Evolutionary conservation across 768 basidiomycete genomes (phyloP), one percentile per base, ranked within the genome.

Genomic region (Termitomyces sp.): DNA sequence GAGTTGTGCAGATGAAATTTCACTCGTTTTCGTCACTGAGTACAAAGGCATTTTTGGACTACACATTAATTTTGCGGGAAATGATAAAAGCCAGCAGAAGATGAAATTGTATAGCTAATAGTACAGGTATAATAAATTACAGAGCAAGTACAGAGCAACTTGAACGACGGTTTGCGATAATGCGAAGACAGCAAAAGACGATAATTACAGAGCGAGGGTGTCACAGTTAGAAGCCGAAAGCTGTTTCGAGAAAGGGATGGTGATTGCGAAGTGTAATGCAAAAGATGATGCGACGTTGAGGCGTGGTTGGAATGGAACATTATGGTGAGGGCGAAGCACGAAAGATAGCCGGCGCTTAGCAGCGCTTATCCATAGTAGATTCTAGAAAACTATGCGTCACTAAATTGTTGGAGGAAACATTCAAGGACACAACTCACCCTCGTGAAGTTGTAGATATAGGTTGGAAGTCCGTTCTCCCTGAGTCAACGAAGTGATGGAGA

Each of bases 381-480:
- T 54, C 79, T 79, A 55, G 18, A 59, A n/a, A 55, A 49, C 57
- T 36, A 60, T 60, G 11, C 30, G 45, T 56, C 33, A 55, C 44
- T 33, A 20, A 8, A 36, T 47, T 46, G 50, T 35, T 35, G 32
- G 62, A 68, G 59, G 56, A 43, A 47, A 54, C 44, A 22, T 20
- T 30, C 2, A 48, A 16, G 43, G 24, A 9, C 20, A 40, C 41
- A 53, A 55, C 88, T 78, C 71, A 90, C 88, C 89, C 88, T 72
- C 84, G 72, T 6, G 84, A 56, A 10, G 88, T 87, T 20, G 88
- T 88, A 41, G 88, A 89, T 76, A 90, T 87, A n/a, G 90, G 90
- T 67, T 85, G 82, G 73, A 92, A 92, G 68, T 90, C 88, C 18
- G 83, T 84, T 48, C 88, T 81, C 30, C 88, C 90, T 20, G 77